These are phyloP conservation scores for Flaveria ramosissima DNA, from an alignment of 129 eudicot genomes.

Conservation along the genomic window DNA sequence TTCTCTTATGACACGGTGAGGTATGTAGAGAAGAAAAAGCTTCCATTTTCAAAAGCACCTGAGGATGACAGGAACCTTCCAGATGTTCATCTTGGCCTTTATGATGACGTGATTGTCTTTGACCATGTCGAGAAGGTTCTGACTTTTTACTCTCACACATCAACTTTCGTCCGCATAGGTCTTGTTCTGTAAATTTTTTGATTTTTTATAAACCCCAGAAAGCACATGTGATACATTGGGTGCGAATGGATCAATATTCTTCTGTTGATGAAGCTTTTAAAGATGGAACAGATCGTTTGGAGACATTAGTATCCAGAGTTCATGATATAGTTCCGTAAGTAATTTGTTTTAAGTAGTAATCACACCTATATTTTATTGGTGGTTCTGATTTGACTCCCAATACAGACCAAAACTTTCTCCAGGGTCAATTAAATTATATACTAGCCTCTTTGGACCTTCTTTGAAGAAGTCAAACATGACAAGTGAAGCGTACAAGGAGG, in stretches of 20 bases:
- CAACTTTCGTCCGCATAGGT: not conserved
- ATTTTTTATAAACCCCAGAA: constrained; percentile 48
- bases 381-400: constrained; percentile 27
- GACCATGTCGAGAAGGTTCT: constrained; percentile 97
- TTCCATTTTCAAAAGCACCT: constrained; percentile 88
- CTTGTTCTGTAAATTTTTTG: constrained; percentile 12
- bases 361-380: constrained; percentile 17
- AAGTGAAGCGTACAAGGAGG: constrained; percentile 75
- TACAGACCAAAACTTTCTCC: constrained; percentile 87
- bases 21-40: constrained; percentile 90
- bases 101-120: constrained; percentile 97
- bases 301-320: constrained; percentile 73
- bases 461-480: constrained; percentile 81
- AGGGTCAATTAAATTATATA: constrained; percentile 76
- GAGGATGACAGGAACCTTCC: constrained; percentile 95
- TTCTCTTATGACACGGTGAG: constrained; percentile 99
- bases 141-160: constrained; percentile 14
- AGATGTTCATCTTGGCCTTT: constrained; percentile 95
- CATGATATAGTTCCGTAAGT: constrained; percentile 91
- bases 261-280: constrained; percentile 76
- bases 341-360: constrained; percentile 20
- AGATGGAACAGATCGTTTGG: constrained; percentile 70
- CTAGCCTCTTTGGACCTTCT: constrained; percentile 78
- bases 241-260: constrained; percentile 67
- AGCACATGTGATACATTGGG: constrained; percentile 95